These are phyloP conservation scores for Phytopythium mirpurense DNA, from an alignment of 352 stramenopile species.

Conservation along the genomic window DNA sequence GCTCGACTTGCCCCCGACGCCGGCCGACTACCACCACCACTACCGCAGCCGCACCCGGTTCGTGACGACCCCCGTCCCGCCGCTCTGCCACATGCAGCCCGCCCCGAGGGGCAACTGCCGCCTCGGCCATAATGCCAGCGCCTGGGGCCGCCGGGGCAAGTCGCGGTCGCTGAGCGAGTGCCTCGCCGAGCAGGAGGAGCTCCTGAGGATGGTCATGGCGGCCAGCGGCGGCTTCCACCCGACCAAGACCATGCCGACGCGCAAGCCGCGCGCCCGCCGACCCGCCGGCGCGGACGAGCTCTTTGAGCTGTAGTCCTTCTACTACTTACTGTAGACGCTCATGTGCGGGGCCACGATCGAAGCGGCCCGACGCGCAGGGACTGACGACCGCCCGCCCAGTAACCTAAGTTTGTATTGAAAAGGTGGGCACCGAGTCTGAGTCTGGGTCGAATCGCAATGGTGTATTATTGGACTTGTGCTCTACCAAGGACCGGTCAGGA, in stretches of 20 bases:
- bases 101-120: constrained; percentile 9
- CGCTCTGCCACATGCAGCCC: constrained; percentile 9
- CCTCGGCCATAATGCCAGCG: constrained; percentile 26
- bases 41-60: constrained; percentile 17
- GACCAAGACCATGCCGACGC: constrained; percentile 5
- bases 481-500: no score
- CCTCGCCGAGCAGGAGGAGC: constrained; percentile 34
- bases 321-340: no score
- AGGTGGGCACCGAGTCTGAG: no score
- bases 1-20: constrained; percentile 13
- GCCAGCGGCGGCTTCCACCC: constrained; percentile 21
- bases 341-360: constrained; percentile 6
- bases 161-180: constrained; percentile 29
- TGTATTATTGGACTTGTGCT: no score
- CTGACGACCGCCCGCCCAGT: not conserved
- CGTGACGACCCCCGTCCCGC: constrained; percentile 21
- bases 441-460: no score
- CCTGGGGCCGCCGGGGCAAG: constrained; percentile 14
- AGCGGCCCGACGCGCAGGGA: not conserved
- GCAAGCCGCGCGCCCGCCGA: not conserved
- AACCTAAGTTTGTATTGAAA: no score
- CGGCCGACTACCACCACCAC: constrained; percentile 10
- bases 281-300: not conserved
- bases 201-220: constrained; percentile 27
- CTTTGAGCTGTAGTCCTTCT: constrained; percentile 10